Evolutionary conservation across 2,329 filamentous ascomycete genomes (phyloP), one percentile per base, ranked within the genome.

Genomic region (Exophiala sideris): DNA sequence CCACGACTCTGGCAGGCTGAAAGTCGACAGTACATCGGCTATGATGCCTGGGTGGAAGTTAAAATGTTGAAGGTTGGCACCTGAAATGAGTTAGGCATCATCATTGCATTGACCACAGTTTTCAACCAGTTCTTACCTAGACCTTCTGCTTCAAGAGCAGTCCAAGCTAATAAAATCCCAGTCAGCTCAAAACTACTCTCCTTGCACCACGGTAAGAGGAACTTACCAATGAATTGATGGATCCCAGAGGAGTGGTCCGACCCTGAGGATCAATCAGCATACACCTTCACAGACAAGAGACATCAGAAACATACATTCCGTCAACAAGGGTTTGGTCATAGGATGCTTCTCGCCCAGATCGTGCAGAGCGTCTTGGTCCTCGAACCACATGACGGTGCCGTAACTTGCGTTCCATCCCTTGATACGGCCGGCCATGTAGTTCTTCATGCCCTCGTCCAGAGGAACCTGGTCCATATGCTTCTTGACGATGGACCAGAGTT

Each of bases 61-160:
- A 79, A 95, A 95, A 78, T 96, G 91, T 79, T 96, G 91, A 51
- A 96, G 80, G 79, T 91, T 95, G 68, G 86, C 87, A 60, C 90
- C 24, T 29, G 24, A 29, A 29, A 29, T 29, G 24, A 29, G 24
- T 29, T 29, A 29, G 24, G 7, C 24, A 29, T 29, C 24, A 29
- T 29, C 24, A 29, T 29, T 29, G 2, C 24, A 8, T 29, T 29
- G 24, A 29, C 24, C 24, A 29, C 24, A 29, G 7, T 29, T 29
- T 29, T 8, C 24, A 8, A 29, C 7, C 24, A 29, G 7, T 29
- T 5, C 24, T 1, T 29, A 29, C 24, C 90, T 50, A 95, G 81
- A 20, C 91, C 90, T 70, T 94, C 89, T 57, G 86, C 80, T 75
- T 91, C 88, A 52, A 96, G 83, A 3, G 86, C 88, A 16, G 85